Conservation (phyloP, 768 basidiomycete species). For the Pleurotus djamor region DNA sequence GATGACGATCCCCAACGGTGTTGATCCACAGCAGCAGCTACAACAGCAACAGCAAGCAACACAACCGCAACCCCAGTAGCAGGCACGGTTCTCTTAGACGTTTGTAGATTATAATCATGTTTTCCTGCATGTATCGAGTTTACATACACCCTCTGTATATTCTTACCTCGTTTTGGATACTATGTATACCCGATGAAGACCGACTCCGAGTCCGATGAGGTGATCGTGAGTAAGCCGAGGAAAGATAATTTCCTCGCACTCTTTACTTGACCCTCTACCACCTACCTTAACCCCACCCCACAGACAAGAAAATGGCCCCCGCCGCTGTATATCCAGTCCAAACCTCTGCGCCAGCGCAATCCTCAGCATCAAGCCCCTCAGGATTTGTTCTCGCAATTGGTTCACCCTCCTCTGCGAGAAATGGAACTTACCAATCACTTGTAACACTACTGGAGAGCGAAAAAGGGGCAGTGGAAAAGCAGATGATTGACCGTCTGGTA, state of each 20-base stretch:
- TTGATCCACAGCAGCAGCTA: slow-evolving; percentile 33
- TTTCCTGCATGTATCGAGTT: neutral
- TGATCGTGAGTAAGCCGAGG: slow-evolving; percentile 4
- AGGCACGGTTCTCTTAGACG: neutral
- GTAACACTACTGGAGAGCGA: slow-evolving; percentile 14
- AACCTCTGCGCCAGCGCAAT: slow-evolving; percentile 17
- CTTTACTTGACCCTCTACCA: neutral
- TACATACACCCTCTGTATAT: neutral
- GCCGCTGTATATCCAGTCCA: slow-evolving; percentile 42
- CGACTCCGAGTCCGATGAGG: neutral
- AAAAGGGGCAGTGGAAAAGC: slow-evolving; percentile 51
- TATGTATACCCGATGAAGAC: slow-evolving; percentile 3
- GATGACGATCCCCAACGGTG: slow-evolving; percentile 36
- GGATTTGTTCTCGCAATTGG: slow-evolving; percentile 72
- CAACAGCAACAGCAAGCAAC: slow-evolving; percentile 24
- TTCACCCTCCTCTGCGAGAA: slow-evolving; percentile 72
- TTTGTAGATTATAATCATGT: slow-evolving; percentile 2
- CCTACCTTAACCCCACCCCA: neutral
- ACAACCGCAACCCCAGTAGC: slow-evolving; percentile 19
- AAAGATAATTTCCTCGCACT: neutral
- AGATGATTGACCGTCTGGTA: slow-evolving; percentile 80
- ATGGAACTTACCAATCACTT: slow-evolving; percentile 76
- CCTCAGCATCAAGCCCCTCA: slow-evolving; percentile 22
- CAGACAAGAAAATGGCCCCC: slow-evolving; percentile 51
- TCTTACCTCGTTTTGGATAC: neutral